Base-by-base conservation (phyloP, 495 filamentous ascomycete genomes). In the Penicillium samsonianum region DNA sequence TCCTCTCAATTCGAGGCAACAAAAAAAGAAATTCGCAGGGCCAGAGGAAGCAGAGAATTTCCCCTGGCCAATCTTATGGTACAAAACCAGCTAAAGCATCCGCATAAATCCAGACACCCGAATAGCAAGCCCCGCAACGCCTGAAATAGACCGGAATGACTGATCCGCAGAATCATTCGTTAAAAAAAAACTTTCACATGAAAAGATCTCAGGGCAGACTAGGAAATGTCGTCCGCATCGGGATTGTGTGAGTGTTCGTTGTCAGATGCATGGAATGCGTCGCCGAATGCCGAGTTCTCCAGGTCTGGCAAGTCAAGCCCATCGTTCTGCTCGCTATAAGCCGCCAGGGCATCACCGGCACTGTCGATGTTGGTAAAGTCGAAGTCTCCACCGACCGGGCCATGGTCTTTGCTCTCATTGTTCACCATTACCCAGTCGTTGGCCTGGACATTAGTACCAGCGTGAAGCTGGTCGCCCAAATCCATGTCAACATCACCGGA, bases 391-490 rank as follows among this genome's bases (percentile, higher is more conserved):
- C 60, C 51, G 10, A 58, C 58, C 16, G 62, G 59, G 40, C 55
- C 59, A 42, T 59, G 62, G 8, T 59, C 69, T 45, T 74, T 71
- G 48, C 74, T 73, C 44, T 80, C 78, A 53, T 80, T 75, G 44
- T 78, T 73, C 35, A 87, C 79, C 76, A 87, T 80, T 41, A 85
- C 80, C 84, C 84, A 87, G 53, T 85, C 84, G 23, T 73, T 78
- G n/a, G 74, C 73, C 28, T 79, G 75, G 26, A 67, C 67, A 14
- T 74, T 68, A 10, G 71, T 62, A 9, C 65, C 71, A 38, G 63
- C 63, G 25, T 50, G 47, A 25, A 69, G 65, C 26, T 70, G 70
- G 35, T 50, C 72, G 5, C 71, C 68, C 64, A 81, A 66, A 48
- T 76, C 76, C 70, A 78, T 75, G 37, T 82, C 78, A 12, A 76